Conservation (phyloP, 1,284 basidiomycete species). For the Mycena sp. region DNA sequence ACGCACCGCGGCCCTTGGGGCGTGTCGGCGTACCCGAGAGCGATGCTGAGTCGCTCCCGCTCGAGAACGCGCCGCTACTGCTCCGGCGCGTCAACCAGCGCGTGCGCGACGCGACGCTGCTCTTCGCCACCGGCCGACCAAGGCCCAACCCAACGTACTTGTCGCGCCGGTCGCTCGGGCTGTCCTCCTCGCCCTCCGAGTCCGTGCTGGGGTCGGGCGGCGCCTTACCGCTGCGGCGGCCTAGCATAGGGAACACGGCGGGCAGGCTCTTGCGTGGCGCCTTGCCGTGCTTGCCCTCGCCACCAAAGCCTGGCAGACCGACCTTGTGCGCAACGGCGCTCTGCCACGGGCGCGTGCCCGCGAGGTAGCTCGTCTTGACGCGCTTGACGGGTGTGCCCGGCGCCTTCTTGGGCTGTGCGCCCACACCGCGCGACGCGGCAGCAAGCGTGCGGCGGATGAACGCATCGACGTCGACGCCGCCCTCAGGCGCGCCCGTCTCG, state of each 20-base stretch:
- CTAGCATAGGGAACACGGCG: slow-evolving; percentile 63
- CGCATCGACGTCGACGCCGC: slow-evolving; percentile 63
- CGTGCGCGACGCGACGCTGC: slow-evolving; percentile 43
- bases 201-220: slow-evolving; percentile 53
- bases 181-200: slow-evolving; percentile 63
- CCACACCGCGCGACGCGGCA: slow-evolving; percentile 54
- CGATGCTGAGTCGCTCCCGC: slow-evolving; percentile 70
- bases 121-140: slow-evolving; percentile 57
- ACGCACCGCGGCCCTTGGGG: slow-evolving; percentile 54
- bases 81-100: slow-evolving; percentile 76
- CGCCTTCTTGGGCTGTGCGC: slow-evolving; percentile 64
- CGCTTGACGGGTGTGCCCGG: slow-evolving; percentile 86
- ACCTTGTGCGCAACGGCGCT: slow-evolving; percentile 78
- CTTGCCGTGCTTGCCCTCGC: slow-evolving; percentile 57
- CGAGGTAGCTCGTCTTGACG: slow-evolving; percentile 65
- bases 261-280: slow-evolving; percentile 77
- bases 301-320: slow-evolving; percentile 63
- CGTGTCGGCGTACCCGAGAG: slow-evolving; percentile 72
- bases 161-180: slow-evolving; percentile 61
- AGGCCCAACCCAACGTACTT: slow-evolving; percentile 74
- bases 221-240: slow-evolving; percentile 40
- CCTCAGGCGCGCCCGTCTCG: slow-evolving; percentile 37
- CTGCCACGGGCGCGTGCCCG: slow-evolving; percentile 75
- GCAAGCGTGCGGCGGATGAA: slow-evolving; percentile 79
- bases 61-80: slow-evolving; percentile 82